These are phyloP conservation scores for Blastomyces parvus DNA, from an alignment of 2,329 filamentous ascomycete species.

Conservation along the genomic window DNA sequence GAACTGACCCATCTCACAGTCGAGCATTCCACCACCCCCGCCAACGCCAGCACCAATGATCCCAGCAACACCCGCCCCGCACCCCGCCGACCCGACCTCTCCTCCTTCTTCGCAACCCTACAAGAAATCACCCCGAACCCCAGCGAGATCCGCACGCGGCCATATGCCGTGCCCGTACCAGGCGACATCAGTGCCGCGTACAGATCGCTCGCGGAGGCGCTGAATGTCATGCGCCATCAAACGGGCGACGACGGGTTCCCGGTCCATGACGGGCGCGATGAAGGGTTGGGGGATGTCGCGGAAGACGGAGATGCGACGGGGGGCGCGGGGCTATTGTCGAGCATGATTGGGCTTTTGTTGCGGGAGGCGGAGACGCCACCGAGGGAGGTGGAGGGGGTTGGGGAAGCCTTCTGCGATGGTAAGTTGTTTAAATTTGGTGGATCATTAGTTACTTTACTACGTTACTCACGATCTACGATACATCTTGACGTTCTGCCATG, in stretches of 20 bases:
- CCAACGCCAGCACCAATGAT: constrained; percentile 20
- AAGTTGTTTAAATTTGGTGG: constrained; percentile 15
- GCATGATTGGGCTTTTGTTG: constrained; percentile 48
- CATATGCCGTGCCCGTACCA: constrained; percentile 51
- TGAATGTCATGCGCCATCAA: constrained; percentile 48
- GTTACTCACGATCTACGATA: neutral
- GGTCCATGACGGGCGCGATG: constrained; percentile 38
- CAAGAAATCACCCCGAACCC: constrained; percentile 47
- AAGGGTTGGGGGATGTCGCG: constrained; percentile 27
- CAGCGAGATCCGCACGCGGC: constrained; percentile 42
- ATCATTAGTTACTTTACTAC: neutral
- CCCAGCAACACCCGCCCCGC: constrained; percentile 23
- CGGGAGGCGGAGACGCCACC: constrained; percentile 50
- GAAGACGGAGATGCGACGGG: constrained; percentile 21
- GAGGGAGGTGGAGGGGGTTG: constrained; percentile 50
- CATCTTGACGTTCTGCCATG: neutral
- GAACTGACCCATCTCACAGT: constrained; percentile 22
- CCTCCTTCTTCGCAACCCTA: constrained; percentile 55
- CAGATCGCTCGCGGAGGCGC: constrained; percentile 51
- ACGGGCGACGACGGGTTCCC: constrained; percentile 23
- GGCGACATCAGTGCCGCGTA: constrained; percentile 52
- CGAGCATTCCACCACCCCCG: constrained; percentile 35
- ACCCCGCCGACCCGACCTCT: constrained; percentile 52
- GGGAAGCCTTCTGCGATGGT: constrained; percentile 51
- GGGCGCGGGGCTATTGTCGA: constrained; percentile 35